phyloP scores from a whole-genome alignment of 768 basidiomycete species.

The Dioszegia hungarica region DNA sequence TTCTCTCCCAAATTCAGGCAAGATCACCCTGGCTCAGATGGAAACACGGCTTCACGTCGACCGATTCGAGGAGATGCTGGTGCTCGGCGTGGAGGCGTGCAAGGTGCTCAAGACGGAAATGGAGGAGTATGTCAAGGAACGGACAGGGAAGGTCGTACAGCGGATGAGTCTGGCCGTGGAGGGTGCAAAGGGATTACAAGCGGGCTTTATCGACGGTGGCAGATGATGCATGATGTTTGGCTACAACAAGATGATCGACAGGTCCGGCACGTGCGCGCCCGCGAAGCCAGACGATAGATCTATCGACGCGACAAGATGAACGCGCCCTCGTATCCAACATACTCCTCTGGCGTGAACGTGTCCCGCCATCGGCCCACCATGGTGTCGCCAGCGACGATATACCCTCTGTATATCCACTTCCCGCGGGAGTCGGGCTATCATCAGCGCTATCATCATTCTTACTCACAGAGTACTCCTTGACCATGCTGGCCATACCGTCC shows the following conservation, averaged over 20 bases:
- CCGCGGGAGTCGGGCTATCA: slow-evolving; percentile 37
- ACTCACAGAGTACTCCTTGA: slow-evolving; percentile 50
- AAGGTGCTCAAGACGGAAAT: slow-evolving; percentile 77
- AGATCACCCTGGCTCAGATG: slow-evolving; percentile 82
- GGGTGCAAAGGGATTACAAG: slow-evolving; percentile 4
- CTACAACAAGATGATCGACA: neutral
- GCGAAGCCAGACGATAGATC: no score
- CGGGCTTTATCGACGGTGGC: slow-evolving; percentile 5
- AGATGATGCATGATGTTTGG: no score
- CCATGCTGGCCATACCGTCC: slow-evolving; percentile 48
- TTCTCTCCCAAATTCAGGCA: slow-evolving; percentile 77
- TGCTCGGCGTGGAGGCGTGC: slow-evolving; percentile 70
- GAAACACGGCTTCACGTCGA: slow-evolving; percentile 92
- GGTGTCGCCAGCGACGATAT: slow-evolving; percentile 45
- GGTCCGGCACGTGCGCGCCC: no score
- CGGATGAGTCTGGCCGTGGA: slow-evolving; percentile 54
- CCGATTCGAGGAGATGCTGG: slow-evolving; percentile 82
- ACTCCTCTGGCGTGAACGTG: slow-evolving; percentile 45
- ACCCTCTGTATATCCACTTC: slow-evolving; percentile 47
- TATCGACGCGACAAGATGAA: slow-evolving; percentile 31
- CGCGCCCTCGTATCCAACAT: slow-evolving; percentile 58
- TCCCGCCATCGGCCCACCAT: slow-evolving; percentile 49
- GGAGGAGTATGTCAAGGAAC: slow-evolving; percentile 62
- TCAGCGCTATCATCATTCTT: neutral
- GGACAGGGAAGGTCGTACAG: slow-evolving; percentile 61